Conservation (phyloP, 805 yeast genomes). For the Saturnispora besseyi region DNA sequence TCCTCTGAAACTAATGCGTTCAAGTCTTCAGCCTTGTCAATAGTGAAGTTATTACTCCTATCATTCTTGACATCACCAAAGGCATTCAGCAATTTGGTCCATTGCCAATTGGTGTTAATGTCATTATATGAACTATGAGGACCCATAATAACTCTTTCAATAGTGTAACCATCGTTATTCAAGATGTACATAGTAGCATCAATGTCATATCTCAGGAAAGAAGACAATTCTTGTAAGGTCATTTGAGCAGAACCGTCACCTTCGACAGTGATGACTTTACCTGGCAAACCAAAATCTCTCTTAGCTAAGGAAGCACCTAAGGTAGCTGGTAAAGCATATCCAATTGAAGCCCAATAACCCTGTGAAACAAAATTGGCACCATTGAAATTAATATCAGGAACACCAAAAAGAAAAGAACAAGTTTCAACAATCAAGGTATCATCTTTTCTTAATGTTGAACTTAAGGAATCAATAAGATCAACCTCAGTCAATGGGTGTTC, state of each 20-base stretch:
- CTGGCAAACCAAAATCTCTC: conserved; percentile 30
- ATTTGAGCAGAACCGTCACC: conserved; percentile 54
- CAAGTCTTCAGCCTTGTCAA: conserved; percentile 33
- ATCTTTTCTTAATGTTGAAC: conserved; percentile 27
- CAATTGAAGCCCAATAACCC: conserved; percentile 41
- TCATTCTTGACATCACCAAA: conserved; percentile 49
- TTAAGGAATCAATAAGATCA: conserved; percentile 30
- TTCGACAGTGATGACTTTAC: conserved; percentile 36
- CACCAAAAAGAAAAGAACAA: conserved; percentile 38
- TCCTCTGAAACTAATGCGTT: conserved; percentile 27
- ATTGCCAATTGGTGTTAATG: conserved; percentile 44
- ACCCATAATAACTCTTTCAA: conserved; percentile 42
- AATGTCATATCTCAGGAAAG: conserved; percentile 32
- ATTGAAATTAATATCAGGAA: conserved; percentile 30
- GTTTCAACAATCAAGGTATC: conserved; percentile 40
- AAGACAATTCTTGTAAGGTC: conserved; percentile 42
- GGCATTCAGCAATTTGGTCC: conserved; percentile 57
- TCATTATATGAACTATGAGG: conserved; percentile 44
- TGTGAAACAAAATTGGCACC: conserved; percentile 32
- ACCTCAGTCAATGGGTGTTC: conserved; percentile 23
- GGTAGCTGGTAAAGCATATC: conserved; percentile 44
- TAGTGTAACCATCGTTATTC: conserved; percentile 45
- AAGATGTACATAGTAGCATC: conserved; percentile 36
- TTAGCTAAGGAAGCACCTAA: conserved; percentile 39
- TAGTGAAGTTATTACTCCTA: conserved; percentile 25